phyloP scores from a whole-genome alignment of 2,329 filamentous ascomycete genomes.

The Colletotrichum eleusines region DNA sequence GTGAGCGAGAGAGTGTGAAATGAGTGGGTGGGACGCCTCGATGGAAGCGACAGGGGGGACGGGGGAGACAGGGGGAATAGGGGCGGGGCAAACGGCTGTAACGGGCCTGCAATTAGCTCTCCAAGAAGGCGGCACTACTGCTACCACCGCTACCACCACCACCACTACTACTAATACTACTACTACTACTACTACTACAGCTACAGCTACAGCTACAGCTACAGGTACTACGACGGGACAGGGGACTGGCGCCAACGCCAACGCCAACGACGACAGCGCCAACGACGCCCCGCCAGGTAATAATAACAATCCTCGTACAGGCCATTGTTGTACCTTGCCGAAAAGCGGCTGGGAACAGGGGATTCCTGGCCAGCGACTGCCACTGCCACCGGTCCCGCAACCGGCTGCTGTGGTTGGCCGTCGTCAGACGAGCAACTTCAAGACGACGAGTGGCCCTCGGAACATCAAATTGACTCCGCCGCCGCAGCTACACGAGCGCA shows the following conservation, averaged over 20 bases:
- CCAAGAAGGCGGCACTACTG: constrained; percentile 24
- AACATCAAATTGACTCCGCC: constrained; percentile 39
- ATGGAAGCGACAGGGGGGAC: not conserved
- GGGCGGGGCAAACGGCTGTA: constrained; percentile 15
- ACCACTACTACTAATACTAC: no score
- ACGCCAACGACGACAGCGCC: not conserved
- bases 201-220: constrained; percentile 10
- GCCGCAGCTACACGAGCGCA: constrained; percentile 36
- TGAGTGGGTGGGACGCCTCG: constrained; percentile 6
- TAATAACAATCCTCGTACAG: no score
- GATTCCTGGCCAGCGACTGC: not conserved
- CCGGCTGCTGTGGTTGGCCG: not conserved
- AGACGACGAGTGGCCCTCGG: constrained; percentile 17
- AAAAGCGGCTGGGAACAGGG: not conserved
- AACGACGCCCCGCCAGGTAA: not conserved
- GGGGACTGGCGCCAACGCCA: constrained; percentile 7
- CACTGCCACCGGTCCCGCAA: not conserved
- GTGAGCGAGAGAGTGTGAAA: not conserved
- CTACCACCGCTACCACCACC: no score
- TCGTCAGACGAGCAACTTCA: not conserved
- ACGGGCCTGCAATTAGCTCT: constrained; percentile 29
- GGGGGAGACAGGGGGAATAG: constrained; percentile 2
- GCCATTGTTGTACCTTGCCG: no score
- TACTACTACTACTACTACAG: no score
- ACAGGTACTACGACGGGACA: constrained; percentile 6